phyloP scores from a whole-genome alignment of 768 basidiomycete species.

The Suillus paluster region DNA sequence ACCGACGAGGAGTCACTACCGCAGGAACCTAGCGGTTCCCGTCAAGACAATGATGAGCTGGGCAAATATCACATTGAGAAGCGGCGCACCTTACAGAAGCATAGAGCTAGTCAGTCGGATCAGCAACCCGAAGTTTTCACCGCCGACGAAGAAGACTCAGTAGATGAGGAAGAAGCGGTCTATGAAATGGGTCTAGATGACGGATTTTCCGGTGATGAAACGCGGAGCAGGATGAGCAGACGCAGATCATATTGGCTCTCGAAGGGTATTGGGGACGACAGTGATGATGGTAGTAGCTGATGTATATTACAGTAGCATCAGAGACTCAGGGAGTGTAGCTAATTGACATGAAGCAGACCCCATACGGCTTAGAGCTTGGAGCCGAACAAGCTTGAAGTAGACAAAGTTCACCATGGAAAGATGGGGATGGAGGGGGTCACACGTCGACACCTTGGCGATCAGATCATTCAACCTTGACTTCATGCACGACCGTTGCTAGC shows the following conservation, averaged over 20 bases:
- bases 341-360: too few species aligned
- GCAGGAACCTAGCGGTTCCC: slow-evolving; percentile 9
- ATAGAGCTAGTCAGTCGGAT: slow-evolving; percentile 38
- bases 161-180: slow-evolving; percentile 5
- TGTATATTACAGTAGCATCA: neutral
- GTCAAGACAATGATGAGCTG: slow-evolving; percentile 49
- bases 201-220: slow-evolving; percentile 29
- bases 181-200: slow-evolving; percentile 13
- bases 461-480: slow-evolving; percentile 9
- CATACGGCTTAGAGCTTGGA: neutral
- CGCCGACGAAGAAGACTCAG: slow-evolving; percentile 26
- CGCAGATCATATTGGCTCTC: slow-evolving; percentile 63
- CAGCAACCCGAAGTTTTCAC: slow-evolving; percentile 24
- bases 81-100: slow-evolving; percentile 52
- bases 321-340: neutral
- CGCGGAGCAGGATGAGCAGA: slow-evolving; percentile 18
- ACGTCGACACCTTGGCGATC: slow-evolving; percentile 2
- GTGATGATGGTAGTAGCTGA: slow-evolving; percentile 19
- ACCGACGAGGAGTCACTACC: slow-evolving; percentile 23
- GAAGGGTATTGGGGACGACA: slow-evolving; percentile 47
- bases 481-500: slow-evolving; percentile 12
- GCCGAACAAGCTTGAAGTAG: slow-evolving; percentile 4
- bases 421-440: neutral
- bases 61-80: slow-evolving; percentile 61
- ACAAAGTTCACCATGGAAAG: neutral